phyloP scores from a whole-genome alignment of 129 eudicot genomes.

The Arctium lappa region DNA sequence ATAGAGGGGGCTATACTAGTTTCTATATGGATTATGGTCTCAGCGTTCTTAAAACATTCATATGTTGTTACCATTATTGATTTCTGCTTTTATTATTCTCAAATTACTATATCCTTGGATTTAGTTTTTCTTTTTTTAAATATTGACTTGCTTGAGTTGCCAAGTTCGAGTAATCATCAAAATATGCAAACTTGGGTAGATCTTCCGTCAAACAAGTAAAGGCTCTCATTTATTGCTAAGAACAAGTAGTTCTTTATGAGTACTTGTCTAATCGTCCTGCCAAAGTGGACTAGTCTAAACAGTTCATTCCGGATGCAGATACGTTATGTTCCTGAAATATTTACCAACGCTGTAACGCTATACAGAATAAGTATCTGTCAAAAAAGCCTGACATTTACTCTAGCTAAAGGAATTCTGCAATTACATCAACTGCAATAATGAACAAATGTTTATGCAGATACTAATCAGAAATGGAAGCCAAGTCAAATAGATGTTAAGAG shows the following conservation, averaged over 20 bases:
- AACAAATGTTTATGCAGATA: neutral
- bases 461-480: neutral
- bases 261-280: neutral
- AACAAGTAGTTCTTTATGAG: neutral
- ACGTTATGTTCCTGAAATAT: neutral
- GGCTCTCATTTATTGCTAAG: neutral
- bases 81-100: neutral
- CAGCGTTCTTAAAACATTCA: neutral
- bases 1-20: neutral
- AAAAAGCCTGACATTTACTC: neutral
- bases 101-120: neutral
- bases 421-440: neutral
- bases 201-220: neutral
- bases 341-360: neutral
- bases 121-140: neutral
- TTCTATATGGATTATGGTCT: neutral
- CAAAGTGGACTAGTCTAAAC: neutral
- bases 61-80: neutral
- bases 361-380: neutral
- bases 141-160: neutral
- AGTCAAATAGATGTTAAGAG: neutral
- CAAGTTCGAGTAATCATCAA: neutral
- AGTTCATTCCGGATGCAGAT: neutral
- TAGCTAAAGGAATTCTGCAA: neutral
- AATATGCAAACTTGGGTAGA: neutral